Percentiles rank a stretch among this genome's conserved stretches.
These are phyloP conservation scores for Candida ficus DNA, from an alignment of 805 yeast species.

Conservation along the genomic window DNA sequence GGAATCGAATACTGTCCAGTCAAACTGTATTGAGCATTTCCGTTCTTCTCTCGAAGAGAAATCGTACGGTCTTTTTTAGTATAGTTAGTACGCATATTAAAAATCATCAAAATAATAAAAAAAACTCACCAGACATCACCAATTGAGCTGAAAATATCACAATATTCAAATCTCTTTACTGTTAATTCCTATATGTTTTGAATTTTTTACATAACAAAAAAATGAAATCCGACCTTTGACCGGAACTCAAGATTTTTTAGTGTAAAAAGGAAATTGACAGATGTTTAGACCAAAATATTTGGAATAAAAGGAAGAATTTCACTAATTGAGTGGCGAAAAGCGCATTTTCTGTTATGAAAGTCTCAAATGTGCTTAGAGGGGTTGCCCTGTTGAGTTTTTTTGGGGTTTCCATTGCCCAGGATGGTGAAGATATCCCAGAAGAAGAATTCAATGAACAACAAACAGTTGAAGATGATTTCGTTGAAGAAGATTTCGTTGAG, in stretches of 20 bases:
- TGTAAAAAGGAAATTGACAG: too few species aligned
- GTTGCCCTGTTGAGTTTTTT: background rate
- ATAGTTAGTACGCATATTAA: background rate
- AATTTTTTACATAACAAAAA: too few species aligned
- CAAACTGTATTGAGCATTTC: conserved; percentile 18
- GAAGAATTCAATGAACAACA: background rate
- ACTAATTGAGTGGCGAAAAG: too few species aligned
- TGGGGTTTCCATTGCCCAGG: background rate
- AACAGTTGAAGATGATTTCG: background rate
- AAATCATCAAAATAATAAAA: background rate
- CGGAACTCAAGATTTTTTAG: too few species aligned
- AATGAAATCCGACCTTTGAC: background rate
- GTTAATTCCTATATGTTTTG: too few species aligned
- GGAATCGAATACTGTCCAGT: conserved; percentile 39
- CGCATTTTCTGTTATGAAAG: background rate
- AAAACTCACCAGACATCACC: background rate
- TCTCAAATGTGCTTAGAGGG: background rate
- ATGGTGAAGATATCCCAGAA: background rate
- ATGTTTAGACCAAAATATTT: too few species aligned
- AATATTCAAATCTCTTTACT: too few species aligned
- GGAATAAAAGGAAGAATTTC: too few species aligned
- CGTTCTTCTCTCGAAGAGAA: background rate
- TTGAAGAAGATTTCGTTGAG: too few species aligned
- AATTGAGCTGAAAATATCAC: background rate
- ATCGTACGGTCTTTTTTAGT: background rate